These are phyloP conservation scores for Cryptosporidium sp. DNA, from an alignment of 169 alveolate genomes.

Conservation along the genomic window DNA sequence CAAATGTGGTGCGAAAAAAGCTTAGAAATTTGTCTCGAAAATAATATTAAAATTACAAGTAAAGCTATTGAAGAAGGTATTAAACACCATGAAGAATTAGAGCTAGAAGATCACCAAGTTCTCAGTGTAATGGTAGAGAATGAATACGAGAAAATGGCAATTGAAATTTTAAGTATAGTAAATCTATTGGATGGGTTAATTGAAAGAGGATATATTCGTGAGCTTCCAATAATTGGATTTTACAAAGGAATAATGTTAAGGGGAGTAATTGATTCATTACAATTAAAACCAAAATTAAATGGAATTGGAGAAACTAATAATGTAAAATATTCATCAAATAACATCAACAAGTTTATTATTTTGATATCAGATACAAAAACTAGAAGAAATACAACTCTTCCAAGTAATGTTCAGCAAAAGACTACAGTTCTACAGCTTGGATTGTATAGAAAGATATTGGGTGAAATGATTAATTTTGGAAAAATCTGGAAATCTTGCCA, in stretches of 20 bases:
- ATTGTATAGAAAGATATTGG: conserved; percentile 40
- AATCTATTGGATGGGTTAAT: conserved; percentile 30
- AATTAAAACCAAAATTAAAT: conserved; percentile 35
- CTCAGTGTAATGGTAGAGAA: conserved; percentile 42
- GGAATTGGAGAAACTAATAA: neutral
- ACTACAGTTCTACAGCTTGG: conserved; percentile 70
- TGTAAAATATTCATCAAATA: neutral
- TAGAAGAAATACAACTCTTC: conserved; percentile 52
- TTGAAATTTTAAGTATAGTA: conserved; percentile 38
- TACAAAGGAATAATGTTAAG: conserved; percentile 52
- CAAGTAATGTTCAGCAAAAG: conserved; percentile 60
- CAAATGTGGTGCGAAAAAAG: conserved; percentile 76
- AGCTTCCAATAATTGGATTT: conserved; percentile 66
- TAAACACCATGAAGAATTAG: conserved; percentile 66
- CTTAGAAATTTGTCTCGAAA: conserved; percentile 53
- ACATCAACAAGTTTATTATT: conserved; percentile 19
- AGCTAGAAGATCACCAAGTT: conserved; percentile 59
- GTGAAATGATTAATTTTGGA: conserved; percentile 47
- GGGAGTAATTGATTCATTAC: conserved; percentile 60
- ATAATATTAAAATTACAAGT: conserved; percentile 43
- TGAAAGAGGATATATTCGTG: conserved; percentile 68
- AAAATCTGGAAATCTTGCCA: conserved; percentile 33
- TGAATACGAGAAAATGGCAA: conserved; percentile 29
- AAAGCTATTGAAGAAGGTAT: conserved; percentile 71
- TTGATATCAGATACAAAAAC: conserved; percentile 71